phyloP scores from a whole-genome alignment of 805 yeast species.

The Saturnispora bothae region DNA sequence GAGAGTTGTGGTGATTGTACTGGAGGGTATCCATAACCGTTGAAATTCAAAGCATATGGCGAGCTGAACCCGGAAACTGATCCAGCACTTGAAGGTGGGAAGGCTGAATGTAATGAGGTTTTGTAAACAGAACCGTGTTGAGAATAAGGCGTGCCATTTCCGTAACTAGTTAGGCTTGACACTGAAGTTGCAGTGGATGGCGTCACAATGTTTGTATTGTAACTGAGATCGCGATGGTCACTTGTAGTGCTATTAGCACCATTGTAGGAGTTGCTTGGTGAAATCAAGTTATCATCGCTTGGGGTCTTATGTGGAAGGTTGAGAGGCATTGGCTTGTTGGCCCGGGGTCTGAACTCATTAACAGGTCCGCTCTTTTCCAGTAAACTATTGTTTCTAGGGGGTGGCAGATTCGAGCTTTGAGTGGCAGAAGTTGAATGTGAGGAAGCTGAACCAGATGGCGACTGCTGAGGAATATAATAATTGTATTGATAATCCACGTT shows the following conservation, averaged over 20 bases:
- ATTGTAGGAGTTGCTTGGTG: not conserved
- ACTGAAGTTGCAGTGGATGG: not conserved
- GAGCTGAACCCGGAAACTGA: constrained; percentile 1
- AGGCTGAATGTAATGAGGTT: not conserved
- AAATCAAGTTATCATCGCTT: no score
- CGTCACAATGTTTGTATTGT: not conserved
- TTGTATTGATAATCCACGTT: no score
- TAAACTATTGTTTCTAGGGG: constrained; percentile 20
- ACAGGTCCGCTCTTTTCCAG: constrained; percentile 6
- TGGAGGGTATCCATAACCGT: not conserved
- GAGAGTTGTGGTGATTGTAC: no score
- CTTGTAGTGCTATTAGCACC: not conserved
- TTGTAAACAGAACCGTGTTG: not conserved
- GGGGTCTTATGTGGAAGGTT: no score
- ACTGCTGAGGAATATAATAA: no score
- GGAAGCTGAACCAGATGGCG: not conserved
- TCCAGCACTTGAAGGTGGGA: no score
- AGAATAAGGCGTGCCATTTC: no score
- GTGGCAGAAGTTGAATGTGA: not conserved
- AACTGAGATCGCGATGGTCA: not conserved
- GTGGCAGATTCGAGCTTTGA: constrained; percentile 16
- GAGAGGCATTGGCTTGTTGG: constrained; percentile 25
- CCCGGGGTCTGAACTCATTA: constrained; percentile 22
- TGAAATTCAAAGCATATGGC: constrained; percentile 6
- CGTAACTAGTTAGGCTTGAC: no score